Conservation (phyloP, 2,329 filamentous ascomycete genomes). For the Samsoniella hepiali region DNA sequence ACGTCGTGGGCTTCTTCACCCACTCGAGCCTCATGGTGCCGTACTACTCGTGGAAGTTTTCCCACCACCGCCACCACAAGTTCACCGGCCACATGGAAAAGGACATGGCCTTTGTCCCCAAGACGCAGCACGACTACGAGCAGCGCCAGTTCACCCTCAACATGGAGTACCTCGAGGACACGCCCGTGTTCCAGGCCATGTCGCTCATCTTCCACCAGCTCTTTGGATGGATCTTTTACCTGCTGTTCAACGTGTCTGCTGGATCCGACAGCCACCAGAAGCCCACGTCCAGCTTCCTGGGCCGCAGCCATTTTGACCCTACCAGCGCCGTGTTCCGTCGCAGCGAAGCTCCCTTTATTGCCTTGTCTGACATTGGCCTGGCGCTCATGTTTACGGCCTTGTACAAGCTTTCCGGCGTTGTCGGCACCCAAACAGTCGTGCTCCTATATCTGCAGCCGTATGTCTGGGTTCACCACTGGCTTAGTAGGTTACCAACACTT, state of each 20-base stretch:
- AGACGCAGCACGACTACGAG: constrained; percentile 38
- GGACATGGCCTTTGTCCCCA: constrained; percentile 63
- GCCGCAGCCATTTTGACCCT: constrained; percentile 58
- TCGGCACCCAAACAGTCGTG: constrained; percentile 56
- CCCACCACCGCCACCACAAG: constrained; percentile 66
- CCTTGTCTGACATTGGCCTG: constrained; percentile 59
- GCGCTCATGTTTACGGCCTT: constrained; percentile 48
- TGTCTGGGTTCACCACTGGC: constrained; percentile 69
- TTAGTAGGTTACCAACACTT: constrained; percentile 44
- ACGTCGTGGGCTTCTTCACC: constrained; percentile 59
- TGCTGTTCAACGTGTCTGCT: constrained; percentile 56
- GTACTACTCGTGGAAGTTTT: constrained; percentile 71
- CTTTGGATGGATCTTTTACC: constrained; percentile 62
- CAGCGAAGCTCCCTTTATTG: constrained; percentile 54
- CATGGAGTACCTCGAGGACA: constrained; percentile 59
- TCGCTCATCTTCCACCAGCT: constrained; percentile 60
- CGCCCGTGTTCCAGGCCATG: constrained; percentile 53
- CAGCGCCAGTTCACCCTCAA: constrained; percentile 31
- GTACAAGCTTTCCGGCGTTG: constrained; percentile 48
- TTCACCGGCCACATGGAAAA: constrained; percentile 66
- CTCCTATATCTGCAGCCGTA: constrained; percentile 63
- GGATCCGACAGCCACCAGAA: constrained; percentile 48
- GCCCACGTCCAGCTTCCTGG: constrained; percentile 37
- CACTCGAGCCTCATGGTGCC: constrained; percentile 66
- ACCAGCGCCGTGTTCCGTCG: constrained; percentile 58